Conservation (phyloP, 1,139 yeast species). For the Magnusiomyces paraingens region DNA sequence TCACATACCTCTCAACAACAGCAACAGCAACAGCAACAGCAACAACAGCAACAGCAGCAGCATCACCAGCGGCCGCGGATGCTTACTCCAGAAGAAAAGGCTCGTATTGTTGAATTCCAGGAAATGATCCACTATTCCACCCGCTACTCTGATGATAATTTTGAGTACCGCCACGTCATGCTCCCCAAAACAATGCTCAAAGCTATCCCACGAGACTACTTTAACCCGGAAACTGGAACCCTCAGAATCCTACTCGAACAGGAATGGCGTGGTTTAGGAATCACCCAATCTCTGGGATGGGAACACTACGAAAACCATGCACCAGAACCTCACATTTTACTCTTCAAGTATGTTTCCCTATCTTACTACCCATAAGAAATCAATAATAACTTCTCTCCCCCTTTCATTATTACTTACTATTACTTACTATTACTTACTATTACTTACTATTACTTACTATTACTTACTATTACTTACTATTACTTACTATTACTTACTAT, state of each 20-base stretch:
- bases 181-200: slow-evolving; percentile 94
- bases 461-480: too few relatives aligned
- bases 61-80: slow-evolving; percentile 44
- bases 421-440: too few relatives aligned
- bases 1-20: too few relatives aligned
- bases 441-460: too few relatives aligned
- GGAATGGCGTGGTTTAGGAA: slow-evolving; percentile 98
- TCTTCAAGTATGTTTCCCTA: slow-evolving; percentile 49
- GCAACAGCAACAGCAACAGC: slow-evolving; percentile 28
- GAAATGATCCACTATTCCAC: slow-evolving; percentile 95
- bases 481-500: too few relatives aligned
- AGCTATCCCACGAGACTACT: slow-evolving; percentile 92
- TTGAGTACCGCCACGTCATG: slow-evolving; percentile 92
- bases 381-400: too few relatives aligned
- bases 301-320: slow-evolving; percentile 97
- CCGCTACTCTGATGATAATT: slow-evolving; percentile 80
- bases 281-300: slow-evolving; percentile 98
- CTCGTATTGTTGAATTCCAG: slow-evolving; percentile 82
- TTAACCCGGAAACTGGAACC: slow-evolving; percentile 92
- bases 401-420: too few relatives aligned
- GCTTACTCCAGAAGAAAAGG: slow-evolving; percentile 76
- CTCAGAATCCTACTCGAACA: slow-evolving; percentile 85
- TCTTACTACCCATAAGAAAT: too few relatives aligned
- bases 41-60: too few relatives aligned
- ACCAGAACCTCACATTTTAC: slow-evolving; percentile 94